Conservation (phyloP, 2,329 filamentous ascomycete species). For the Exophiala dermatitidis region DNA sequence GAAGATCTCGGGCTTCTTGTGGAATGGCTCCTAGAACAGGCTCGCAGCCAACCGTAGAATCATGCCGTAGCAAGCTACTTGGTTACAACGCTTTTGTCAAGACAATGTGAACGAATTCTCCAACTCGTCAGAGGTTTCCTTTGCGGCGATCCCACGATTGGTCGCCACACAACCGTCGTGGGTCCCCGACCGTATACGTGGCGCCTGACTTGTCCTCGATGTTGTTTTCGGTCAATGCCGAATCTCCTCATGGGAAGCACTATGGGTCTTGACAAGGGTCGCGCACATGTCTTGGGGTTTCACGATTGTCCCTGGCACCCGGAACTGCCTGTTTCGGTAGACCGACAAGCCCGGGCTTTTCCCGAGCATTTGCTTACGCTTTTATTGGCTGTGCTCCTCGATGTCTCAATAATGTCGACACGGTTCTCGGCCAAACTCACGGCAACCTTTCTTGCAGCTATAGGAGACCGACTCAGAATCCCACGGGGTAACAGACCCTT, state of each 20-base stretch:
- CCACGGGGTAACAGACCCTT: neutral
- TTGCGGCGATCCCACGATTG: too few species aligned
- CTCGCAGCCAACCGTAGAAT: neutral
- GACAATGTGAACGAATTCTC: too few species aligned
- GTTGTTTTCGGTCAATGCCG: too few species aligned
- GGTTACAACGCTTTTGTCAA: too few species aligned
- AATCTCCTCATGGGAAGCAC: too few species aligned
- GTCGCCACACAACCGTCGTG: too few species aligned
- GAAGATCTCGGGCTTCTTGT: slow-evolving; percentile 41
- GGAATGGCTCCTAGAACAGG: slow-evolving; percentile 35
- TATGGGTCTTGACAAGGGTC: too few species aligned
- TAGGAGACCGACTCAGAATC: neutral
- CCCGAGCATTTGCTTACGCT: neutral
- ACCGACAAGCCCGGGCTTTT: neutral
- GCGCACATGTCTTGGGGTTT: neutral
- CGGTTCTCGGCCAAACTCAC: neutral
- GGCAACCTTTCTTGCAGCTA: neutral
- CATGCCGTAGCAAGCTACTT: neutral
- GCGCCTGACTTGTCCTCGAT: too few species aligned
- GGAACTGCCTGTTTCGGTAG: neutral
- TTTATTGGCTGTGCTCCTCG: neutral
- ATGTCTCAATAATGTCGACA: neutral
- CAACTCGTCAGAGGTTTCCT: too few species aligned
- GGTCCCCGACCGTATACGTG: too few species aligned
- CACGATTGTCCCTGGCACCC: neutral